These are phyloP conservation scores for Adansonia gregorii DNA, from an alignment of 441 rosid genomes.

Conservation along the genomic window DNA sequence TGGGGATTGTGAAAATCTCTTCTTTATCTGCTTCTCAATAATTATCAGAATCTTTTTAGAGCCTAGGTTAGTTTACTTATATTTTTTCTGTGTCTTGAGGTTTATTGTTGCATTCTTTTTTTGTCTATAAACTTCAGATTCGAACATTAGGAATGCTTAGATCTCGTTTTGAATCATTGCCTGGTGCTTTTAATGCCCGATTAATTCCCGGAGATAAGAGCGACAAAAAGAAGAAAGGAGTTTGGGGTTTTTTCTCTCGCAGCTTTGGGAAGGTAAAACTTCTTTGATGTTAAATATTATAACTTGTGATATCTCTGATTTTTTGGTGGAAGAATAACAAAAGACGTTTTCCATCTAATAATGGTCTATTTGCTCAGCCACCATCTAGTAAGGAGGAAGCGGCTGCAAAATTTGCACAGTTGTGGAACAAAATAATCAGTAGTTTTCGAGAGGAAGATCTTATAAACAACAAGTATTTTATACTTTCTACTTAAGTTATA, in stretches of 20 bases:
- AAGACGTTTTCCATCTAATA: background rate
- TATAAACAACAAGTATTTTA: slow-evolving; percentile 68
- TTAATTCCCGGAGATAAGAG: slow-evolving; percentile 78
- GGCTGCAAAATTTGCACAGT: slow-evolving; percentile 96
- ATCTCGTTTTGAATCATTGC: slow-evolving; percentile 90
- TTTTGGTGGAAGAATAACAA: background rate
- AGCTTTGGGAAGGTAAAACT: slow-evolving; percentile 57
- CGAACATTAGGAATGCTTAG: slow-evolving; percentile 99
- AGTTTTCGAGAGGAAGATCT: slow-evolving; percentile 99
- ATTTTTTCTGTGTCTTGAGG: background rate
- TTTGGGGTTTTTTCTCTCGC: slow-evolving; percentile 70
- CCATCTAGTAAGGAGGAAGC: slow-evolving; percentile 71
- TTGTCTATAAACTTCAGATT: slow-evolving; percentile 58
- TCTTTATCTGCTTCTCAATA: background rate
- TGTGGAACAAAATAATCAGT: slow-evolving; percentile 96
- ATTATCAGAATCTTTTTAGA: background rate
- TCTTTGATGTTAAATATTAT: background rate
- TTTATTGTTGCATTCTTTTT: background rate
- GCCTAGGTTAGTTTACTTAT: background rate
- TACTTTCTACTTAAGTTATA: slow-evolving; percentile 14
- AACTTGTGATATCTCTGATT: slow-evolving; percentile 14
- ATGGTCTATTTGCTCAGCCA: slow-evolving; percentile 45
- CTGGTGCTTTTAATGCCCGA: slow-evolving; percentile 85
- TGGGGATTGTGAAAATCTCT: background rate
- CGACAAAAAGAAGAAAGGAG: slow-evolving; percentile 67